A percentile compares a stretch with the other conserved stretches of the same genome.
phyloP scores from a whole-genome alignment of 192 early-diverging fungal genomes.

The Dispira parvispora region DNA sequence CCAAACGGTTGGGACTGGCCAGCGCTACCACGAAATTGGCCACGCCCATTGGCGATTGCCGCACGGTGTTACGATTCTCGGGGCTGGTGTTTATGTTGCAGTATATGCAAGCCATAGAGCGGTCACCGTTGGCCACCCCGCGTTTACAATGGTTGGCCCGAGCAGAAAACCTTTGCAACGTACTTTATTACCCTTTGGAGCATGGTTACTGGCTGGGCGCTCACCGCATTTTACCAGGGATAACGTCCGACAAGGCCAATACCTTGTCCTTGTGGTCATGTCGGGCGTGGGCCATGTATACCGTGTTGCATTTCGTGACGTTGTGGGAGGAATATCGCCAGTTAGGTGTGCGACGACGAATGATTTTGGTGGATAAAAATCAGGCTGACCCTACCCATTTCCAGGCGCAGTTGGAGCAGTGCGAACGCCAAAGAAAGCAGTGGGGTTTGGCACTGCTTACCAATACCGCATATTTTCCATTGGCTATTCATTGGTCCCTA shows the following conservation, averaged over 20 bases:
- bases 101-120: constrained; percentile 68
- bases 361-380: constrained; percentile 35
- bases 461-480: constrained; percentile 84
- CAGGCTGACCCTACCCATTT: constrained; percentile 40
- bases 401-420: constrained; percentile 42
- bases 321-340: constrained; percentile 49
- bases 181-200: constrained; percentile 91
- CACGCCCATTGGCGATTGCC: constrained; percentile 75
- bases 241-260: constrained; percentile 48
- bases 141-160: constrained; percentile 53
- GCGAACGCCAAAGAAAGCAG: constrained; percentile 35
- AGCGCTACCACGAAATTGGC: constrained; percentile 62
- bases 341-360: constrained; percentile 28
- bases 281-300: constrained; percentile 91
- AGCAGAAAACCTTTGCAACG: constrained; percentile 69
- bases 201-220: constrained; percentile 88
- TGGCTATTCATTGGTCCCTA: constrained; percentile 85
- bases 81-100: constrained; percentile 71
- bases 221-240: constrained; percentile 54
- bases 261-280: constrained; percentile 83
- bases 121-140: constrained; percentile 44
- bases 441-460: constrained; percentile 60
- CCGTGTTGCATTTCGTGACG: constrained; percentile 73
- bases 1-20: constrained; percentile 35
- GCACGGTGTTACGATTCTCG: constrained; percentile 79